These are phyloP conservation scores for Stentor coeruleus DNA, from an alignment of 73 alveolate species.

Conservation along the genomic window DNA sequence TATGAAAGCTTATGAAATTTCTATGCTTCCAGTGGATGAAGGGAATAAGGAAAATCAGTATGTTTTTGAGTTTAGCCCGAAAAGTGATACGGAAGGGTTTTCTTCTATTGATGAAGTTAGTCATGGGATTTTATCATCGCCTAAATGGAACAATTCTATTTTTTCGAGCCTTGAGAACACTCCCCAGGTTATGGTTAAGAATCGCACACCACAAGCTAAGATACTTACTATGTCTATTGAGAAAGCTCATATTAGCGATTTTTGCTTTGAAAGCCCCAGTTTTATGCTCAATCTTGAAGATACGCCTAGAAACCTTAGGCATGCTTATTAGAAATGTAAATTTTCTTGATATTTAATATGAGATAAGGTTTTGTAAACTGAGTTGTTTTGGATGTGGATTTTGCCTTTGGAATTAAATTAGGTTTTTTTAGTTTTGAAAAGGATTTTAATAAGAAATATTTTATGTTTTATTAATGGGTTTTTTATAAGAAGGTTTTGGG, in stretches of 20 bases:
- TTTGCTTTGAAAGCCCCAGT: slow-evolving; percentile 16
- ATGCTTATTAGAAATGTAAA: background rate
- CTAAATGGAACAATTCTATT: background rate
- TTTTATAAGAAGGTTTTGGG: no score
- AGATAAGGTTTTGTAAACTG: no score
- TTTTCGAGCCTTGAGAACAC: background rate
- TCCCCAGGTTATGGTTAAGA: background rate
- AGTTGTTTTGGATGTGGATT: no score
- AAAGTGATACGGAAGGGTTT: background rate
- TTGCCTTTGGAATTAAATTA: no score
- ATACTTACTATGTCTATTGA: background rate
- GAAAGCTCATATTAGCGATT: background rate
- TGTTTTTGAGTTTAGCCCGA: no score
- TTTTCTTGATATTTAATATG: no score
- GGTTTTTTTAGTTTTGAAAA: no score
- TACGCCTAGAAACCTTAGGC: slow-evolving; percentile 5
- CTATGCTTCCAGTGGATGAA: background rate
- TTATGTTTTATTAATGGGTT: no score
- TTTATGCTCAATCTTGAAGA: slow-evolving; percentile 1
- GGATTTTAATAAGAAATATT: no score
- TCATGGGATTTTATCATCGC: background rate
- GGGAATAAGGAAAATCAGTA: background rate
- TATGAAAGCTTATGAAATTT: background rate
- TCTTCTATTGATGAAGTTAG: background rate
- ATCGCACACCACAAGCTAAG: background rate